Conservation (phyloP, 805 yeast species). For the Teunomyces pallodes region DNA sequence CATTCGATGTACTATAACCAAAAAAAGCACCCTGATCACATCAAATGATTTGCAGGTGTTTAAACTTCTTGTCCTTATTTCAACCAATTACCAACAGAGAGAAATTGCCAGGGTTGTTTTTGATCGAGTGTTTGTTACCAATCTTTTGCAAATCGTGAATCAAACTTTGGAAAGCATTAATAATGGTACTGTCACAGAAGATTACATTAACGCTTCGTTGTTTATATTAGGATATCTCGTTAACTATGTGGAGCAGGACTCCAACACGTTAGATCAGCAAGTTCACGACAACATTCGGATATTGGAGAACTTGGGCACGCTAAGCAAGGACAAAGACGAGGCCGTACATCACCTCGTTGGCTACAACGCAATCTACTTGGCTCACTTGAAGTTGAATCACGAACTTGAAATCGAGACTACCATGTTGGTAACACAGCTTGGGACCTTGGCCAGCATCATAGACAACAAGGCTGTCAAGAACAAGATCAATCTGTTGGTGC, state of each 20-base stretch:
- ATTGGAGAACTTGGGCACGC: neutral
- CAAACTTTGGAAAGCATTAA: slow-evolving; percentile 2
- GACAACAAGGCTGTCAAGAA: neutral
- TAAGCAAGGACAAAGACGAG: slow-evolving; percentile 9
- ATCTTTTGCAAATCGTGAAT: slow-evolving; percentile 1
- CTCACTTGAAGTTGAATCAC: slow-evolving; percentile 7
- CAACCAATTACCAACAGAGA: slow-evolving; percentile 8
- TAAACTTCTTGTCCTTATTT: slow-evolving; percentile 10
- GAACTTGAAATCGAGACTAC: slow-evolving; percentile 3
- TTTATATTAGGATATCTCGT: slow-evolving; percentile 14
- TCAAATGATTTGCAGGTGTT: slow-evolving; percentile 5
- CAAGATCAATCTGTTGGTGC: neutral
- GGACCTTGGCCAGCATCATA: neutral
- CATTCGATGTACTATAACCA: neutral
- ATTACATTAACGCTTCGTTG: slow-evolving; percentile 5
- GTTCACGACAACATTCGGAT: neutral
- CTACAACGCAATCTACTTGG: slow-evolving; percentile 14
- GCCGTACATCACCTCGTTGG: slow-evolving; percentile 14
- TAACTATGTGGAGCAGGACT: slow-evolving; percentile 9
- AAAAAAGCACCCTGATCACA: neutral
- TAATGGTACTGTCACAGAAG: neutral
- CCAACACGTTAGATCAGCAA: neutral
- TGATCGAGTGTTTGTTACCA: neutral
- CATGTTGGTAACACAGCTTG: neutral
- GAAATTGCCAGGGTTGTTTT: neutral